Conservation (phyloP, 805 yeast genomes). For the Starmerella etchellsii region DNA sequence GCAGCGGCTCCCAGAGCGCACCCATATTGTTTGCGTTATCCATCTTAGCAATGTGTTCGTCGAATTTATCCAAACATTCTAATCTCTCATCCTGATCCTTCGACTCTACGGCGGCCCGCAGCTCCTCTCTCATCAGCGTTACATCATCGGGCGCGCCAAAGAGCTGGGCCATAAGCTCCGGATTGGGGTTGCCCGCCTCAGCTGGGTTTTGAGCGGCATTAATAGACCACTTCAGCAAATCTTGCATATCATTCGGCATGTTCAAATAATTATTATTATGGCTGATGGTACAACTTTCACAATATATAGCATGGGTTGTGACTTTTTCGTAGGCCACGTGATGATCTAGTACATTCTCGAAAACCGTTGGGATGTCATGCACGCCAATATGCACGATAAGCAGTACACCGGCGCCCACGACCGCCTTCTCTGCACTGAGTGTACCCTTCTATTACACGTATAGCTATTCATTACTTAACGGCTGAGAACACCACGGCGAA, state of each 20-base stretch:
- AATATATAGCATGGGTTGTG: too few relatives aligned
- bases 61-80: slow-evolving; percentile 78
- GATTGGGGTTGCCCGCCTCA: slow-evolving; percentile 40
- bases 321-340: too few relatives aligned
- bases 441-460: too few relatives aligned
- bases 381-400: too few relatives aligned
- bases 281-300: too few relatives aligned
- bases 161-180: slow-evolving; percentile 63
- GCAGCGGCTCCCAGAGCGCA: slow-evolving; percentile 65
- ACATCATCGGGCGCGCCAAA: slow-evolving; percentile 82
- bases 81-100: slow-evolving; percentile 50
- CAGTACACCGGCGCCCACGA: too few relatives aligned
- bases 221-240: slow-evolving; percentile 81
- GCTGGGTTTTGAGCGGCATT: slow-evolving; percentile 57
- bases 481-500: slow-evolving; percentile 25
- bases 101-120: slow-evolving; percentile 40
- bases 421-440: too few relatives aligned
- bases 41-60: slow-evolving; percentile 81
- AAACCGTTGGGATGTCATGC: too few relatives aligned
- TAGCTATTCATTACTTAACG: too few relatives aligned
- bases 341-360: background rate
- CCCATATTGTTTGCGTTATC: slow-evolving; percentile 92
- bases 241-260: slow-evolving; percentile 50
- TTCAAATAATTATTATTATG: too few relatives aligned
- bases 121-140: slow-evolving; percentile 67